Base-by-base conservation (phyloP, 2,329 filamentous ascomycete species). In the Venturia asperata region DNA sequence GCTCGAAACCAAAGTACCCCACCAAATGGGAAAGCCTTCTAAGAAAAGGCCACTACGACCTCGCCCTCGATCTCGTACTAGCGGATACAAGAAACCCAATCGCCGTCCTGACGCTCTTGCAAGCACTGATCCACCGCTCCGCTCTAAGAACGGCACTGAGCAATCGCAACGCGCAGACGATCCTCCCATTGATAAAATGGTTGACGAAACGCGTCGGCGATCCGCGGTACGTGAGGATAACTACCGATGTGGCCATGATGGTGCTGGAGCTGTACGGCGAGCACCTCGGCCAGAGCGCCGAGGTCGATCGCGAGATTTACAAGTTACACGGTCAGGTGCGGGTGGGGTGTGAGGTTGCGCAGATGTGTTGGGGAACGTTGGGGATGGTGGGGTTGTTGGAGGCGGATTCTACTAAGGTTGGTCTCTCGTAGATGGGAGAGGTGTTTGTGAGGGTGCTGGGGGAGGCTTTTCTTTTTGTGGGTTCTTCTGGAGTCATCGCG, bases 361-460 rank as follows among this genome's bases (percentile, higher is more conserved):
- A 96, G 77, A 83, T 89, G 72, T 92, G 93, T 1, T 87, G 85
- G 70, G 86, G 89, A 77, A 92, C 91, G 13, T 84, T 84, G 69
- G 94, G 93, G 1, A 97, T 97, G 92, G 77, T 97, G 68, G 90
- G 93, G 70, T 88, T 90, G 79, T 76, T 90, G 68, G 85, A 89
- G 71, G 80, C 83, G 63, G 81, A 64, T 43, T 43, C 61, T 19
- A 13, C 30, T 4, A 62, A 62, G 15, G 17, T 27, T 6, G 27
- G 17, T 3, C 30, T 19, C 10, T 58, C 27, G n/a, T 37, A 37
- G 52, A 39, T n/a, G 6, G 47, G 6, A n/a, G 27, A 19, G 27
- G 15, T 10, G 1, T 39, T 19, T 10, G 17, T 11, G 21, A 10
- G 13, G 52, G 6, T 34, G 34, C 1, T 37, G 52, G 52, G 17